A percentile compares a stretch with the other conserved stretches of the same genome.
phyloP scores from a whole-genome alignment of 169 alveolate species.

The Hammondia hammondi region DNA sequence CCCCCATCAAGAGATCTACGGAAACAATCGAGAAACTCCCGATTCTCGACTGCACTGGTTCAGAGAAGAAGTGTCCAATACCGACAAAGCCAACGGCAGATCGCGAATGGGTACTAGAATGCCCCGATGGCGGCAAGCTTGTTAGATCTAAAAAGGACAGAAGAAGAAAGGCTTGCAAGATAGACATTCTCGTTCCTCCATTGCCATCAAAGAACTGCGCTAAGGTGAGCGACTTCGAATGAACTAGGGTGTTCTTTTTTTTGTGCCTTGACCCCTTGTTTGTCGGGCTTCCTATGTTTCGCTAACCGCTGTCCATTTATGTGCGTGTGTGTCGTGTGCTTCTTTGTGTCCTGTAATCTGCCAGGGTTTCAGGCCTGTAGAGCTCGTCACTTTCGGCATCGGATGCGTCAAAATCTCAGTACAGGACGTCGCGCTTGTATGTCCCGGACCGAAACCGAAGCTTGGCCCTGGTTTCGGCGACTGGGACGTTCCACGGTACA shows the following conservation, averaged over 20 bases:
- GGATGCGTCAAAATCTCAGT: conserved; percentile 25
- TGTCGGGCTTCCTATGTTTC: no score
- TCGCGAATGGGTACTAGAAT: conserved; percentile 39
- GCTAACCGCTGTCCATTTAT: no score
- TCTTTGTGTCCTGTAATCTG: not conserved
- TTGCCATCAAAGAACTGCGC: conserved; percentile 6
- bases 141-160: conserved; percentile 19
- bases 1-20: conserved; percentile 5
- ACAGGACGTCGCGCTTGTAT: conserved; percentile 31
- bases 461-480: conserved; percentile 61
- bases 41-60: not conserved
- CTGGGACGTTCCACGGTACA: conserved; percentile 48
- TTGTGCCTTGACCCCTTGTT: not conserved
- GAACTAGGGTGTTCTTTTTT: not conserved
- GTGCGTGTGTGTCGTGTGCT: not conserved
- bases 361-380: conserved; percentile 45
- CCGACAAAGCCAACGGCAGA: conserved; percentile 21
- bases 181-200: conserved; percentile 11
- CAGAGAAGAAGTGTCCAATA: conserved; percentile 11
- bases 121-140: conserved; percentile 22
- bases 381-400: conserved; percentile 36
- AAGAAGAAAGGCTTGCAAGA: conserved; percentile 5
- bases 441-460: conserved; percentile 49
- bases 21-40: not conserved
- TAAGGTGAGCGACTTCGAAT: not conserved